Percentiles rank a stretch among this genome's conserved stretches.
Evolutionary conservation across 2,329 filamentous ascomycete species (phyloP).

Genomic region (Penicillium nordicum): DNA sequence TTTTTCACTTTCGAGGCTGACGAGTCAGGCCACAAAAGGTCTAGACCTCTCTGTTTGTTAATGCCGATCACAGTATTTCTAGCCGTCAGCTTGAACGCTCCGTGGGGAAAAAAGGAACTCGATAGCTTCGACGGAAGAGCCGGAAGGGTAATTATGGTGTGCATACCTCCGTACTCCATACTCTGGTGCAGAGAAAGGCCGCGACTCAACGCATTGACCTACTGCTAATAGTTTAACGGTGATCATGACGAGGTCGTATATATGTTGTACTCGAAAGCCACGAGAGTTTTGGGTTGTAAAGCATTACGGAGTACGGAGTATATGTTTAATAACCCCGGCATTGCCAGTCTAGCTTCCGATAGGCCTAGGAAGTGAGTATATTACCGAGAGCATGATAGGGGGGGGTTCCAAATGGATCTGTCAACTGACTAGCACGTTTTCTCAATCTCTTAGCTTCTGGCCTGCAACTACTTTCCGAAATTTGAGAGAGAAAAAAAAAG

Average conservation of each 20-base stretch:
- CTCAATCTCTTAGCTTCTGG: neutral
- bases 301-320: neutral
- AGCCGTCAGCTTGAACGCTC: slow-evolving; percentile 16
- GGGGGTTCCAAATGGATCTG: slow-evolving; percentile 13
- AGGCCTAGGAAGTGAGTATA: neutral
- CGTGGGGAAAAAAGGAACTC: neutral
- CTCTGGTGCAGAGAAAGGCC: slow-evolving; percentile 12
- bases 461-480: slow-evolving; percentile 2
- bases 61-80: neutral
- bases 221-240: slow-evolving; percentile 14
- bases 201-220: slow-evolving; percentile 22
- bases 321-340: neutral
- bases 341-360: neutral
- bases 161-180: slow-evolving; percentile 11
- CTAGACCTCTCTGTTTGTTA: slow-evolving; percentile 4
- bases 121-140: slow-evolving; percentile 16
- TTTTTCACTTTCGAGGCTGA: neutral
- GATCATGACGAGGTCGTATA: slow-evolving; percentile 18
- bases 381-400: neutral
- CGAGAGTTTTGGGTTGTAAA: neutral
- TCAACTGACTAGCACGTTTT: slow-evolving; percentile 13
- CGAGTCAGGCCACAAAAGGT: slow-evolving; percentile 4
- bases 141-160: slow-evolving; percentile 23
- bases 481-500: neutral
- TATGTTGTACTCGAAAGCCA: slow-evolving; percentile 4